phyloP scores from a whole-genome alignment of 371 early-diverging fungal genomes.

The Mortierella sp. region DNA sequence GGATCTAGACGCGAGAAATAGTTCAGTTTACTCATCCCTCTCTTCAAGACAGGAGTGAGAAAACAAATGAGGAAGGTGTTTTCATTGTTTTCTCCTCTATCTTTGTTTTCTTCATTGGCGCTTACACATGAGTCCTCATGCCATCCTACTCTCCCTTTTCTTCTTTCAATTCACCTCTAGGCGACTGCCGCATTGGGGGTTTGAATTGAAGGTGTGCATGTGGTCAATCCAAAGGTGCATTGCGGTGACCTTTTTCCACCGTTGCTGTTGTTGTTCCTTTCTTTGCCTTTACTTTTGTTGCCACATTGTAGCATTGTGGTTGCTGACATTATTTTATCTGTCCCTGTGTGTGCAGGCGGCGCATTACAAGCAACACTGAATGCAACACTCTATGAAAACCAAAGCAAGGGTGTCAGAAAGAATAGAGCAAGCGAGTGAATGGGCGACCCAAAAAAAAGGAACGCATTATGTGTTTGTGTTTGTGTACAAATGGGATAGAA shows the following conservation, averaged over 20 bases:
- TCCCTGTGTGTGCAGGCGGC: background rate
- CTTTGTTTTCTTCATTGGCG: background rate
- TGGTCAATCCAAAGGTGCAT: background rate
- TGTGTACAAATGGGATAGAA: background rate
- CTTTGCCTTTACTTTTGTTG: background rate
- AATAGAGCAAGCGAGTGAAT: background rate
- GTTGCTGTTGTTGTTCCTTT: background rate
- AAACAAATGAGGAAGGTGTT: background rate
- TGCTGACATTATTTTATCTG: background rate
- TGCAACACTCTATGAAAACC: background rate
- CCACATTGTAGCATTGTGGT: background rate
- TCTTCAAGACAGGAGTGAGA: background rate
- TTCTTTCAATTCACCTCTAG: background rate
- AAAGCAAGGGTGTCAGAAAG: background rate
- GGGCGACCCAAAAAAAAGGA: background rate
- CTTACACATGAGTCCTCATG: background rate
- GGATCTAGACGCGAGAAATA: constrained; percentile 6
- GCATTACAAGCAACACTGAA: background rate
- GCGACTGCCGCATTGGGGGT: background rate
- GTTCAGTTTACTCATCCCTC: background rate
- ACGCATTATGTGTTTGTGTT: background rate
- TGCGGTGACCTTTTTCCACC: background rate
- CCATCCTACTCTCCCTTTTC: background rate
- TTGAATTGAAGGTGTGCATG: background rate
- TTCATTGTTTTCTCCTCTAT: background rate